Base-by-base conservation (phyloP, 1,139 yeast genomes). In the Pichia sp. region DNA sequence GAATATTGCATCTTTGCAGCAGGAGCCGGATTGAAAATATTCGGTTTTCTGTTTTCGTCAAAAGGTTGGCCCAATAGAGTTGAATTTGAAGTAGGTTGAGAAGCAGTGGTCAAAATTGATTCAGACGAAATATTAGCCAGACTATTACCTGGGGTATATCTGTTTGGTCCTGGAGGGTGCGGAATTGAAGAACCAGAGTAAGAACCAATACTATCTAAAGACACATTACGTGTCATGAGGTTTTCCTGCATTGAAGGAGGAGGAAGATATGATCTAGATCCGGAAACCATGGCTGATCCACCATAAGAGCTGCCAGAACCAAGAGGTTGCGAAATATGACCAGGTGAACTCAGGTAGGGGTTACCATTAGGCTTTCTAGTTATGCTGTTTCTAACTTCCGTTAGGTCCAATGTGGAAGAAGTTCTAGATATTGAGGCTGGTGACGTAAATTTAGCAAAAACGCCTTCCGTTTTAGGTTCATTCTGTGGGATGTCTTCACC, bases 401-500 rank as follows among this genome's bases (percentile, higher is more conserved):
- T 63, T 54, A 78, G 67, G 61, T 79, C 84, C 50, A 77, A 61
- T 7, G 74, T 73, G 0, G 87, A 82, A 0, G 81, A 73, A 29
- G 70, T 76, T 61, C 87, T 70, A 6, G 86, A 81, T 8, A 83
- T 75, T 16, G 56, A 31, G 8, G 81, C 75, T 1, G 90, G 89
- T 13, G 63, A 49, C 53, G 87, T 82, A 66, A 85, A 86, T 60
- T 84, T 85, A 55, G 89, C 86, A 71, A 88, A 88, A 0, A 85
- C 83, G 7, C 87, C 87, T 1, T 79, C 80, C 8, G 72, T 71
- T n/a, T 62, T 61, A 4, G 56, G 58, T 11, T 60, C 63, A 1
- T 59, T 63, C 16, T 60, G 59, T 8, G 61, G 65, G 26, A 70
- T 70, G 46, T 84, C 92, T 53, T 89, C 97, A 11, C 98, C 99